These are phyloP conservation scores for Abelmoschus esculentus DNA, from an alignment of 345 rosid species.

Conservation along the genomic window DNA sequence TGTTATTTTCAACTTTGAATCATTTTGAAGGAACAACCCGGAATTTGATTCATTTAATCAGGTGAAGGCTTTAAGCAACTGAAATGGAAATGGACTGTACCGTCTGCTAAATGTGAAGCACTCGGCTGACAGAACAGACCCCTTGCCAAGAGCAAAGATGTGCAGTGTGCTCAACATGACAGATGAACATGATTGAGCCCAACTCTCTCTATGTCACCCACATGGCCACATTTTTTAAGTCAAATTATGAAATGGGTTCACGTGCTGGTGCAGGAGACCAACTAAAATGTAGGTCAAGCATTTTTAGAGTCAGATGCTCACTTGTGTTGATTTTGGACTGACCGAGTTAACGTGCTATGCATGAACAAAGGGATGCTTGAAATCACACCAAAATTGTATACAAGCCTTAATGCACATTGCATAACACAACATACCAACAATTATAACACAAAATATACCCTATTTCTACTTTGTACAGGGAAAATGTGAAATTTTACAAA, in stretches of 20 bases:
- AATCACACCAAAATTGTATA: slow-evolving; percentile 12
- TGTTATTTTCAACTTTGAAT: too few relatives aligned
- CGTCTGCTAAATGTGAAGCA: background rate
- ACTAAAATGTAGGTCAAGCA: background rate
- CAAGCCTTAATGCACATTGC: slow-evolving; percentile 12
- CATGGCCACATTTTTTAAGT: background rate
- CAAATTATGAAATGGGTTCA: background rate
- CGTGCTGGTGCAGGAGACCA: background rate
- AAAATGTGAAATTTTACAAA: slow-evolving; percentile 11
- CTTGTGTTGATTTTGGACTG: background rate
- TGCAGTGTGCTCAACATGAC: background rate
- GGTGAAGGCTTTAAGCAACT: background rate
- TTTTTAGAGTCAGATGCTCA: background rate
- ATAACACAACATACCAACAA: background rate
- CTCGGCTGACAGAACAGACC: background rate
- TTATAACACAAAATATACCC: slow-evolving; percentile 13
- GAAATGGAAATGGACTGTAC: background rate
- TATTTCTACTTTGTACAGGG: slow-evolving; percentile 32
- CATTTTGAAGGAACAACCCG: too few relatives aligned
- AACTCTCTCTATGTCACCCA: background rate
- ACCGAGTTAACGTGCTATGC: too few relatives aligned
- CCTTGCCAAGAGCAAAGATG: background rate
- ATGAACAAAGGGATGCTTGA: background rate
- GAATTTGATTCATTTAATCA: too few relatives aligned
- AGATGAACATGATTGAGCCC: background rate